Base-by-base conservation (phyloP, 2,329 filamentous ascomycete genomes). In the Cordyceps javanica region DNA sequence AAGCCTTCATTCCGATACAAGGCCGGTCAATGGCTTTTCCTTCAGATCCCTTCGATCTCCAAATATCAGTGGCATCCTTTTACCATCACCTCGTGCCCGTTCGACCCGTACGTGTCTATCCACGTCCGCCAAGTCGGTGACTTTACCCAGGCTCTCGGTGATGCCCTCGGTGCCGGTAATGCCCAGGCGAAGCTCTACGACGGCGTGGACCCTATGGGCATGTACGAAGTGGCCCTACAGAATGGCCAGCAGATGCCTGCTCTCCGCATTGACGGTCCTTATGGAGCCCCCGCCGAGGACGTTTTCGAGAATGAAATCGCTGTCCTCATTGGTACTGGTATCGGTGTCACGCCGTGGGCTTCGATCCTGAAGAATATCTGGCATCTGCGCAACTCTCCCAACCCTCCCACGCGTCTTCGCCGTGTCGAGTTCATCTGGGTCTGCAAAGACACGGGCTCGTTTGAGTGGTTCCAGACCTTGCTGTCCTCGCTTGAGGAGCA, bases 361-460 rank as follows among this genome's bases (percentile, higher is more conserved):
- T 81, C 88, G 2, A 93, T 94, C 63, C 79, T 94, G 63, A 99
- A 99, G 78, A 97, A 96, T 72, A 97, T 99, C 74, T 99, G 92
- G 90, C 93, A 99, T 72, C 81, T 96, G 67, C 91, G 94, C 62
- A 88, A 94, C 62, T 85, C 87, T 16, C 92, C 93, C 8, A 94
- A 97, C 76, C 90, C 92, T 25, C 92, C 93, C 1, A 86, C 84
- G 51, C 90, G 93, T 68, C 86, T 99, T 48, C 89, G 91, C 60
- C 88, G 94, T 71, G 93, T 99, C 32, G 94, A 99, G 72, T 99
- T 99, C 74, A 95, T 99, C 77, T 99, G 94, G 94, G 88, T 97
- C 53, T 97, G 93, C 82, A 94, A 90, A 72, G 92, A 97, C 68
- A 96, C 92, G 0, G 89, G 84, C 34, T 96, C 92, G 0, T 99